These are phyloP conservation scores for Lentinula sp. DNA, from an alignment of 768 basidiomycete species.

Conservation along the genomic window DNA sequence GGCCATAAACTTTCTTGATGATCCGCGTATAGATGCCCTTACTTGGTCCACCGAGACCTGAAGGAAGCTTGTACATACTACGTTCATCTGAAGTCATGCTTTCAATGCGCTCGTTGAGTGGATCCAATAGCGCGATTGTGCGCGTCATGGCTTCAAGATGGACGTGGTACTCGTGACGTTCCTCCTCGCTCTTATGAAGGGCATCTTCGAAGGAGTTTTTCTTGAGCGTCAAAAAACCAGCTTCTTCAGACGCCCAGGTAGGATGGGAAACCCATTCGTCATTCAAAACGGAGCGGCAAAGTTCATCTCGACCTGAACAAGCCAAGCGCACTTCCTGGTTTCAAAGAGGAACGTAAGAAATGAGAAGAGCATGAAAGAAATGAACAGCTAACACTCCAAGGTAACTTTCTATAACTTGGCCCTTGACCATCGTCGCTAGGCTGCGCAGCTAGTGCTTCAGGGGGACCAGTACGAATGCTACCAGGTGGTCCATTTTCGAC, in stretches of 20 bases:
- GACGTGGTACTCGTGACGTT: conserved; percentile 96
- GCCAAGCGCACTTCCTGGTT: conserved; percentile 79
- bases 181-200: conserved; percentile 95
- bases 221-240: conserved; percentile 91
- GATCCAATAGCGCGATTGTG: conserved; percentile 89
- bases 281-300: conserved; percentile 94
- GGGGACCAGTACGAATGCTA: conserved; percentile 68
- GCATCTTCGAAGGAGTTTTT: conserved; percentile 97
- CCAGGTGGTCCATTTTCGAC: conserved; percentile 70
- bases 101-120: conserved; percentile 76
- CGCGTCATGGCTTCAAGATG: conserved; percentile 87
- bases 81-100: conserved; percentile 89
- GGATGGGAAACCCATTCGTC: conserved; percentile 99
- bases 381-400: conserved; percentile 66
- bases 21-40: conserved; percentile 88
- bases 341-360: neutral
- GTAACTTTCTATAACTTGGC: conserved; percentile 89
- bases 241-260: conserved; percentile 95
- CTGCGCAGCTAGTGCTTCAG: conserved; percentile 71
- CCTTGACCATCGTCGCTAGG: conserved; percentile 84
- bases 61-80: conserved; percentile 68
- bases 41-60: conserved; percentile 85
- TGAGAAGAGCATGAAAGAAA: neutral
- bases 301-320: conserved; percentile 91
- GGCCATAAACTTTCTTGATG: conserved; percentile 91